Evolutionary conservation across 2,329 filamentous ascomycete species (phyloP), one percentile per base, ranked within the genome.

Genomic region (Botrytis cinerea): DNA sequence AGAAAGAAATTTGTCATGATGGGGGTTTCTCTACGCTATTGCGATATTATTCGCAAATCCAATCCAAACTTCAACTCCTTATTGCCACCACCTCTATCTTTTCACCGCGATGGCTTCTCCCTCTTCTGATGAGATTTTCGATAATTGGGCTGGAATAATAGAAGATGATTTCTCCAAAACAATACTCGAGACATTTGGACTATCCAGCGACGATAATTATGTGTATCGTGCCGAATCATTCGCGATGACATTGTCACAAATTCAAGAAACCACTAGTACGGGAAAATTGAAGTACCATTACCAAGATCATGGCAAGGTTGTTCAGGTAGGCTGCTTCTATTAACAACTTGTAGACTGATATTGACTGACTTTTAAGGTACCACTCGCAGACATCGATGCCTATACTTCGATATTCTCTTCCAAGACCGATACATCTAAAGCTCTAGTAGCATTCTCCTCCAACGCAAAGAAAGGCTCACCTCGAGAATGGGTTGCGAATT

Each of bases 391-490:
- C 78, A 86, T 91, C 73, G 85, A 87, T 61, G 88, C 91, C 28
- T 94, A 94, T 83, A 86, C 88, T 54, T 84, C 87, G 66, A 85
- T 94, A 78, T 94, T 93, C 84, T 84, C 84, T 46, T 86, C 91
- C 1, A 83, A 85, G 1, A 89, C 89, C 6, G 84, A 85, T 20
- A 91, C 90, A 2, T 78, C 85, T 8, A 89, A 90, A 73, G 87
- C 91, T 18, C 85, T 94, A 22, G 91, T 85, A 75, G 87, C 86
- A 67, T 87, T 93, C 78, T 82, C 82, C 66, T 85, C 90, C 75
- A 93, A 93, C 80, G 91, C 92, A 57, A 89, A 88, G 81, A 87
- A 91, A 80, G 84, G 81, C 57, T 92, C 91, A 1, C 84, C 92
- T 28, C 88, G 91, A 68, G 82, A 84, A 72, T 82, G 83, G 45